A percentile compares a stretch with the other conserved stretches of the same genome.
phyloP scores from a whole-genome alignment of 345 rosid species.

The Populus tremula region DNA sequence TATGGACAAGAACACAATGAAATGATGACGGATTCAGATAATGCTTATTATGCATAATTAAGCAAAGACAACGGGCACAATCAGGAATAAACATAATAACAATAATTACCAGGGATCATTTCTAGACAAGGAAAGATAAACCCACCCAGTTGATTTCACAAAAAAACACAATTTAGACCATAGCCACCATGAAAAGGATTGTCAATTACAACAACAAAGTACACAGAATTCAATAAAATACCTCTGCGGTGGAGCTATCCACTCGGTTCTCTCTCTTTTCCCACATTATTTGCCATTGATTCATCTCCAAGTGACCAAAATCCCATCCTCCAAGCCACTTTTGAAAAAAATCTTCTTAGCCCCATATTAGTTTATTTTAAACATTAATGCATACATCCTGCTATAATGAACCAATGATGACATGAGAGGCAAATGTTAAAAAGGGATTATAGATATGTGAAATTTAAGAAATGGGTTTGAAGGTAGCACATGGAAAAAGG shows the following conservation, averaged over 20 bases:
- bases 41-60: not conserved
- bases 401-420: not conserved
- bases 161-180: slow-evolving; percentile 13
- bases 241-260: slow-evolving; percentile 37
- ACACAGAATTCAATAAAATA: slow-evolving; percentile 8
- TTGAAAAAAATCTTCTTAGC: slow-evolving; percentile 15
- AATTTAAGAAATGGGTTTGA: not conserved
- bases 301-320: slow-evolving; percentile 26
- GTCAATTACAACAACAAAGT: not conserved
- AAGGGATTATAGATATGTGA: too few relatives aligned
- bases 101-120: slow-evolving; percentile 65
- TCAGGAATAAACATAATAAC: not conserved
- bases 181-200: too few relatives aligned
- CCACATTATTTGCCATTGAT: slow-evolving; percentile 46
- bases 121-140: slow-evolving; percentile 65
- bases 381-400: slow-evolving; percentile 13
- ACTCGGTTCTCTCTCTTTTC: slow-evolving; percentile 42
- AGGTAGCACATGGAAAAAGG: slow-evolving; percentile 40
- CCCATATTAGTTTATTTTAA: slow-evolving; percentile 4
- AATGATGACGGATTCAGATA: not conserved
- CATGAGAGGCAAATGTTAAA: not conserved
- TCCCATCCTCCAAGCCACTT: slow-evolving; percentile 22
- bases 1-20: not conserved
- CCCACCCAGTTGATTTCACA: slow-evolving; percentile 84
- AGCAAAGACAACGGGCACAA: not conserved